Evolutionary conservation across 139 green algal genomes (phyloP), one percentile per base, ranked within the genome.

Genomic region (Edaphochlamys debaryana): DNA sequence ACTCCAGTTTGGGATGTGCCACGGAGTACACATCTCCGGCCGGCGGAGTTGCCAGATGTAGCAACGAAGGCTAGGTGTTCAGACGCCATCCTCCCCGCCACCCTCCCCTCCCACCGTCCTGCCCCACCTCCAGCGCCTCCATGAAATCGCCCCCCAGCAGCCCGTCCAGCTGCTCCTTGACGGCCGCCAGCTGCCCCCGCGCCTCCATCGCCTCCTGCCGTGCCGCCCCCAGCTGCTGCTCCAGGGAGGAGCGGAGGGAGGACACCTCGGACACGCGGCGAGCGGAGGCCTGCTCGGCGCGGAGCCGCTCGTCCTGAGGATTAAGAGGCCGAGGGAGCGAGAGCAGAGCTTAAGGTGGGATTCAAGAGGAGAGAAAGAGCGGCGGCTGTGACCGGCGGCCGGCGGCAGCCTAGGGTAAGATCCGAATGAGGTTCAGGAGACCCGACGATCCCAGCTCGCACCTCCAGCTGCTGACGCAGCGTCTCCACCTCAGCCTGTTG

Each of bases 91-190:
- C 11, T 54, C n/a, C n/a, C 34, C 20, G 32, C 19, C 17, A 60
- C 23, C 32, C 67, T 45, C 48, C 68, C 77, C 63, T 76, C 50
- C 23, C 50, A 2, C 5, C 50, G 20, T 3, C 2, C 6, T 22
- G 9, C 6, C 56, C 27, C 34, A 77, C 66, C 78, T 84, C 78
- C 34, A 84, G 27, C 19, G 40, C 29, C 7, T 34, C 11, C 78
- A 84, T 34, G 25, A 45, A 84, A 11, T 85, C 84, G 23, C 0
- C 58, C 1, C n/a, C 27, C 4, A 85, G 69, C 56, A 88, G 56
- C 20, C 58, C 74, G n/a, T 88, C 76, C 68, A 88, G 68, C 84
- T 88, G 74, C 58, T 74, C 32, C 40, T 52, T 63, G 32, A 85
- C 73, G 38, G 62, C 42, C 30, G 42, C 52, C 84, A 88, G 54